Conservation (phyloP, 2,329 filamentous ascomycete genomes). For the Exophiala calicioides region DNA sequence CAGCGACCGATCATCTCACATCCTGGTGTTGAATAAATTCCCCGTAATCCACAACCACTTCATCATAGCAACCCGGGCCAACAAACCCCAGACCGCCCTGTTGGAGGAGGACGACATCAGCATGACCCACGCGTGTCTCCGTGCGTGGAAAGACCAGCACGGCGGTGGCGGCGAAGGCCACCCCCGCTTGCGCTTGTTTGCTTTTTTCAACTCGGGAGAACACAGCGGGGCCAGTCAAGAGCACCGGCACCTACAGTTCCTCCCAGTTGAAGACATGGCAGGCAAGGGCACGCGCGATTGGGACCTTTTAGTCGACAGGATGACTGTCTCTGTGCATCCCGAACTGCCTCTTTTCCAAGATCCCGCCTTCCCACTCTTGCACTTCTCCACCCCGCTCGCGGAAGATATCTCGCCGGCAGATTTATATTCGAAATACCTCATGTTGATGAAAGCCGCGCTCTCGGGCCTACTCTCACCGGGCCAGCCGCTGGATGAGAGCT, state of each 20-base stretch:
- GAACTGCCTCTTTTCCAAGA: slow-evolving; percentile 55
- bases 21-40: slow-evolving; percentile 51
- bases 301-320: slow-evolving; percentile 52
- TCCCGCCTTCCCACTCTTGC: slow-evolving; percentile 33
- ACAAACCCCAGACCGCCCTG: slow-evolving; percentile 46
- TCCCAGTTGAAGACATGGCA: slow-evolving; percentile 49
- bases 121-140: slow-evolving; percentile 44
- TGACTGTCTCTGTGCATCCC: slow-evolving; percentile 29
- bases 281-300: slow-evolving; percentile 39
- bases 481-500: slow-evolving; percentile 10
- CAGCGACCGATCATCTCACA: slow-evolving; percentile 36
- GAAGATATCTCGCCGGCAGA: slow-evolving; percentile 21
- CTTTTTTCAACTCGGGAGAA: slow-evolving; percentile 53
- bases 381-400: slow-evolving; percentile 28
- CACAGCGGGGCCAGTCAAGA: slow-evolving; percentile 52
- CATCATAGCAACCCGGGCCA: slow-evolving; percentile 49
- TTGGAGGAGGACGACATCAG: slow-evolving; percentile 46
- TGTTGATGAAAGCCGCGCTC: slow-evolving; percentile 45
- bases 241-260: slow-evolving; percentile 51
- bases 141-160: slow-evolving; percentile 39
- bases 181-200: slow-evolving; percentile 39
- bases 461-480: slow-evolving; percentile 8
- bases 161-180: too few relatives aligned
- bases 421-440: slow-evolving; percentile 42
- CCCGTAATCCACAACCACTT: slow-evolving; percentile 53